Evolutionary conservation across 2,329 filamentous ascomycete species (phyloP).

Genomic region (Conoideocrella luteorostrata): DNA sequence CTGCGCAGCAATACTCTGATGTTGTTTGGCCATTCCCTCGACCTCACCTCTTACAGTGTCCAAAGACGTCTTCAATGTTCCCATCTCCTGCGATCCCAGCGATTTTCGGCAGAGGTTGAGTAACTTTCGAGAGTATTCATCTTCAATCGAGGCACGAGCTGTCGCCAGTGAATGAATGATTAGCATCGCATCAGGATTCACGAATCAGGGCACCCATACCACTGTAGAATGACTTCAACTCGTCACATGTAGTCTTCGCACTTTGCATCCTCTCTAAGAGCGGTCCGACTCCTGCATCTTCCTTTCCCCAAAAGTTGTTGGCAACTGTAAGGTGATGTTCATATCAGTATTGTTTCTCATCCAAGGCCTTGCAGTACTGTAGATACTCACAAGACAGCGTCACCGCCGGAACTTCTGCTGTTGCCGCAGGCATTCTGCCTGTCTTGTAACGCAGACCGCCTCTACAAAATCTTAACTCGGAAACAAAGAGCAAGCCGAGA

Average conservation of each 20-base stretch:
- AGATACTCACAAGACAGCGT: constrained; percentile 56
- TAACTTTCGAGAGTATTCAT: constrained; percentile 90
- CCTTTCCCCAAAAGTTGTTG: constrained; percentile 99
- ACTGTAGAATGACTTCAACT: constrained; percentile 84
- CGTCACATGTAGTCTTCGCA: constrained; percentile 91
- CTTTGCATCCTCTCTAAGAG: constrained; percentile 90
- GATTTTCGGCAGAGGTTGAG: constrained; percentile 80
- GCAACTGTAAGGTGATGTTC: constrained; percentile 56
- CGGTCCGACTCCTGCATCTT: constrained; percentile 89
- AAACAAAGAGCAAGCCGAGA: neutral
- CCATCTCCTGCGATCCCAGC: constrained; percentile 79
- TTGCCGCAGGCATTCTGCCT: constrained; percentile 52
- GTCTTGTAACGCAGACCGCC: neutral
- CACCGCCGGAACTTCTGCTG: constrained; percentile 57
- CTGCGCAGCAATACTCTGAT: constrained; percentile 81
- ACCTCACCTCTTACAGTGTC: constrained; percentile 85
- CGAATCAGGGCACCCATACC: constrained; percentile 40
- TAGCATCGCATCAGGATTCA: neutral
- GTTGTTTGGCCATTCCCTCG: constrained; percentile 89
- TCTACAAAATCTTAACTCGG: neutral
- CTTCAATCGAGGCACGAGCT: constrained; percentile 90
- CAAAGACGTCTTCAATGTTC: constrained; percentile 74
- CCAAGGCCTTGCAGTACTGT: neutral
- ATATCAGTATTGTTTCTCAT: neutral
- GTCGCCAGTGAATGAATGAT: neutral